Percentiles rank a stretch among this genome's conserved stretches.
Conservation (phyloP, 2,329 filamentous ascomycete genomes). For the Seiridium unicorne region DNA sequence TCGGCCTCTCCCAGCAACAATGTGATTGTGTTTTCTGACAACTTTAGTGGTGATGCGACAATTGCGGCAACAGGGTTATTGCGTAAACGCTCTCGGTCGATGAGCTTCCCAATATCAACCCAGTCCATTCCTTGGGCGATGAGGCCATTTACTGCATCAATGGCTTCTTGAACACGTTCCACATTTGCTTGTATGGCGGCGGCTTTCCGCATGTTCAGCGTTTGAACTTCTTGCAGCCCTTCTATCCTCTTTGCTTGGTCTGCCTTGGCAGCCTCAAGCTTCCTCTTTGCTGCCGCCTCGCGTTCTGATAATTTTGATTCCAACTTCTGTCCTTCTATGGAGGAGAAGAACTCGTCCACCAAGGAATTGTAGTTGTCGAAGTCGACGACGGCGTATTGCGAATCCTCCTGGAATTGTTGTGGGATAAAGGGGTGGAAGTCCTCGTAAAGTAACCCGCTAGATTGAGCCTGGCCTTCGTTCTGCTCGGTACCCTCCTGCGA, state of each 20-base stretch:
- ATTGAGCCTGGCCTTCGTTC: constrained; percentile 34
- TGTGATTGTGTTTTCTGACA: constrained; percentile 87
- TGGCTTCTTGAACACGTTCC: constrained; percentile 87
- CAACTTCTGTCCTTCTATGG: constrained; percentile 88
- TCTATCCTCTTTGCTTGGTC: constrained; percentile 86
- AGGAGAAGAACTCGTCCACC: constrained; percentile 96
- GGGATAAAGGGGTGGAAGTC: constrained; percentile 95
- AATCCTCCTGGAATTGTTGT: constrained; percentile 70
- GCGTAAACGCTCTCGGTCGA: constrained; percentile 80
- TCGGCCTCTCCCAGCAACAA: constrained; percentile 72
- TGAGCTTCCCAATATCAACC: constrained; percentile 84
- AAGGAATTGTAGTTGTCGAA: constrained; percentile 88
- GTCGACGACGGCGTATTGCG: constrained; percentile 65
- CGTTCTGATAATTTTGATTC: constrained; percentile 80
- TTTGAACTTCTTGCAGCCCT: constrained; percentile 77
- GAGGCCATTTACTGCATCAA: constrained; percentile 88
- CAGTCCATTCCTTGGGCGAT: constrained; percentile 96
- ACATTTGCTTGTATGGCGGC: constrained; percentile 88
- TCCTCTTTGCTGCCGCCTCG: constrained; percentile 77
- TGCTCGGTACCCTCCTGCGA: constrained; percentile 24
- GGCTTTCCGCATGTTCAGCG: constrained; percentile 82
- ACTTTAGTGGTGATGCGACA: constrained; percentile 82
- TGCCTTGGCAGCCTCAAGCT: constrained; percentile 77
- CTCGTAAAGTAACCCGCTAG: constrained; percentile 69
- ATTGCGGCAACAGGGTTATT: constrained; percentile 83